Evolutionary conservation across 805 yeast genomes (phyloP).

Genomic region (Wickerhamomyces tratensis): DNA sequence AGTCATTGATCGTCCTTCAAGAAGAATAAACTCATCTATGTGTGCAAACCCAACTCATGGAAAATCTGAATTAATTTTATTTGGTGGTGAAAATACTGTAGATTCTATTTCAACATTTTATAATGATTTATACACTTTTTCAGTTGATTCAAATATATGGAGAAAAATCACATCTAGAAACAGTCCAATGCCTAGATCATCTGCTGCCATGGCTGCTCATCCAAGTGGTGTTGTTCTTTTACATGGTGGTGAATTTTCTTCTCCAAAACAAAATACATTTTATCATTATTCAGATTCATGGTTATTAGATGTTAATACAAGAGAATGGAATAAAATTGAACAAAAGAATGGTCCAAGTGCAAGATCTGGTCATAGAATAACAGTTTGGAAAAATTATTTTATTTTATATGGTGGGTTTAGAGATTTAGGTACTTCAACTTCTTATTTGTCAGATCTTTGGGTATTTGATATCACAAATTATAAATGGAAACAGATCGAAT

Average conservation of each 20-base stretch:
- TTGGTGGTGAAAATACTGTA: conserved; percentile 78
- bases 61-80: conserved; percentile 66
- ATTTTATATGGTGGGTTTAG: conserved; percentile 88
- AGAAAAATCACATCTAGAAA: conserved; percentile 69
- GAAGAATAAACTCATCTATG: conserved; percentile 66
- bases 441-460: conserved; percentile 85
- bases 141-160: conserved; percentile 77
- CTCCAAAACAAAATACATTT: conserved; percentile 91
- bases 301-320: conserved; percentile 75
- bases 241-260: conserved; percentile 96
- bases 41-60: conserved; percentile 69
- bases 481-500: conserved; percentile 86
- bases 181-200: conserved; percentile 85
- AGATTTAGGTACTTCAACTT: conserved; percentile 76
- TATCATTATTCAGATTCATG: conserved; percentile 96
- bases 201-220: conserved; percentile 90
- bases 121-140: conserved; percentile 70
- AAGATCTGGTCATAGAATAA: conserved; percentile 86
- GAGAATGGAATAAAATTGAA: conserved; percentile 89
- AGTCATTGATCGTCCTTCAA: conserved; percentile 48
- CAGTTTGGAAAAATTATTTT: conserved; percentile 86
- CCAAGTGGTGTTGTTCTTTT: conserved; percentile 79
- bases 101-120: conserved; percentile 52
- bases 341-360: conserved; percentile 68
- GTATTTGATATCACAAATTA: conserved; percentile 81